Percentiles rank a stretch among this genome's conserved stretches.
These are phyloP conservation scores for Cornus controversa DNA, from an alignment of 148 eudicot species.

Conservation along the genomic window DNA sequence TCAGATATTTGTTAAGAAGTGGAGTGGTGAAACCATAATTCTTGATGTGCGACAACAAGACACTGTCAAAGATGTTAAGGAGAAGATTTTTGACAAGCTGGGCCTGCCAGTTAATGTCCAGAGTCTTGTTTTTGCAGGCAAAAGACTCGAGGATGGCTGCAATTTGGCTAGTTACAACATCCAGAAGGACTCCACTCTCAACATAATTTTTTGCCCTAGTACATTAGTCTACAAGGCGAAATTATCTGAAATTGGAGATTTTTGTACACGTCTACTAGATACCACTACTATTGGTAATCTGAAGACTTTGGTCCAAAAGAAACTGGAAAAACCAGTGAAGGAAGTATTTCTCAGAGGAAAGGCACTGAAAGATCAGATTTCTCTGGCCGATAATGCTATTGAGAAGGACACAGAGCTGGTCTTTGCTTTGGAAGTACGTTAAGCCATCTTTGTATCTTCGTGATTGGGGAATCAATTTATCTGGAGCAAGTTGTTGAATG, in stretches of 20 bases:
- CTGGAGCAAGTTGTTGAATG: no score
- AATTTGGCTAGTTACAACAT: conserved; percentile 19
- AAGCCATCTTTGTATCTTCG: no score
- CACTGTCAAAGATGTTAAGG: conserved; percentile 15
- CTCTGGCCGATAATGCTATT: not conserved
- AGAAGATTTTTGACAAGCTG: conserved; percentile 14
- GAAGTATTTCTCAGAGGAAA: not conserved
- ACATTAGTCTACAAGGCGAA: no score
- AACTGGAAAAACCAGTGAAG: not conserved
- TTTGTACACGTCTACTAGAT: no score
- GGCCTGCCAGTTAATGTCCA: no score
- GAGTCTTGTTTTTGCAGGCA: no score
- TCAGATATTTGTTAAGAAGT: conserved; percentile 20
- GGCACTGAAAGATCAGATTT: not conserved
- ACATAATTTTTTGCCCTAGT: not conserved
- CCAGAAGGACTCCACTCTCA: conserved; percentile 18
- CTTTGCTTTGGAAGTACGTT: not conserved
- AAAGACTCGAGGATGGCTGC: not conserved
- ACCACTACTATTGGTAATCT: no score
- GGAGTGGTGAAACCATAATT: not conserved
- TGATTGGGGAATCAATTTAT: no score
- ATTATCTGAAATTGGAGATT: not conserved
- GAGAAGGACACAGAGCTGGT: not conserved
- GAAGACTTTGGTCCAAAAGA: no score
- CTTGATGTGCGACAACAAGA: conserved; percentile 21